Conservation (phyloP, 371 early-diverging fungal species). For the Mortierella sp. region DNA sequence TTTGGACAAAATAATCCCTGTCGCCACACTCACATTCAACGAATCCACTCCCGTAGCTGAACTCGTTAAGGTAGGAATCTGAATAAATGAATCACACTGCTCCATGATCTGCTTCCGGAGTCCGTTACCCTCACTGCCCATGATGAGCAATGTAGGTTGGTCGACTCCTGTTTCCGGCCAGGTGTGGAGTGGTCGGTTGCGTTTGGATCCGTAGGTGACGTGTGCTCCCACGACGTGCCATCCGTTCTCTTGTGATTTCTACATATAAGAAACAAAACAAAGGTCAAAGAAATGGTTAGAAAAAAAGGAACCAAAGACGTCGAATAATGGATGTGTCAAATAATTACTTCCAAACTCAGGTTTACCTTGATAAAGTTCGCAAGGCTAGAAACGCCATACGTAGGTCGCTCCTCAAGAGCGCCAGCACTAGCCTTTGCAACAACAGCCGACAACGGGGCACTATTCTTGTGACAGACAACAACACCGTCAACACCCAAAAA, state of each 20-base stretch:
- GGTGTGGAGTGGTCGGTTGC: conserved; percentile 30
- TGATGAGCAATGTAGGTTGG: conserved; percentile 64
- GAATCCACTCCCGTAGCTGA: conserved; percentile 63
- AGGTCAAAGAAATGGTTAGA: background rate
- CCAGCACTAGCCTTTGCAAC: conserved; percentile 76
- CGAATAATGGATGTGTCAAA: background rate
- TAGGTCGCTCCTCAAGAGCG: conserved; percentile 67
- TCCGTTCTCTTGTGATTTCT: conserved; percentile 60
- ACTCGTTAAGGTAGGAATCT: conserved; percentile 46
- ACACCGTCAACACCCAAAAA: conserved; percentile 76
- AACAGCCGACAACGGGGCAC: conserved; percentile 63
- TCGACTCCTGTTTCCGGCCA: conserved; percentile 47
- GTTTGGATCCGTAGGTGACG: conserved; percentile 37
- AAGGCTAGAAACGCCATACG: conserved; percentile 60
- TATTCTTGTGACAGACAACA: conserved; percentile 57
- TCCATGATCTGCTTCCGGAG: conserved; percentile 59
- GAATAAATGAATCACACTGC: conserved; percentile 63
- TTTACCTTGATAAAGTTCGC: conserved; percentile 62
- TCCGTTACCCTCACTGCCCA: conserved; percentile 75
- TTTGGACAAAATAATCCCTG: conserved; percentile 65
- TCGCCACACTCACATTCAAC: conserved; percentile 75
- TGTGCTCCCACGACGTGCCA: conserved; percentile 72
- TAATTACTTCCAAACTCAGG: too few relatives aligned
- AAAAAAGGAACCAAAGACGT: background rate
- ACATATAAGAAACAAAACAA: background rate